phyloP scores from a whole-genome alignment of 2,329 filamentous ascomycete genomes.

The Penicillium brasilianum region DNA sequence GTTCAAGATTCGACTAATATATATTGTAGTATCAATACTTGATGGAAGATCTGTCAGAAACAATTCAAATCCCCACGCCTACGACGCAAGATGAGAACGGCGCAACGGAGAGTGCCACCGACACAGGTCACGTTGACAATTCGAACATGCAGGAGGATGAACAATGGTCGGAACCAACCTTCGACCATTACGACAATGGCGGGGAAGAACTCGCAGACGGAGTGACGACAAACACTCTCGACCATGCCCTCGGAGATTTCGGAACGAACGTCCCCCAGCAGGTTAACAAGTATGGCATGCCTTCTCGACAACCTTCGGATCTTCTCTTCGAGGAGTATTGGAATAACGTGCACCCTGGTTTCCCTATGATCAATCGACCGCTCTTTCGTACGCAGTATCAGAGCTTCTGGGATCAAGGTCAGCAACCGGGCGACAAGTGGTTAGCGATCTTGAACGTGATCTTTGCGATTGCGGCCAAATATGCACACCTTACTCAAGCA shows the following conservation, averaged over 20 bases:
- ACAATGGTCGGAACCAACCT: neutral
- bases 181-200: neutral
- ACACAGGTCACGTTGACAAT: neutral
- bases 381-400: conserved; percentile 4
- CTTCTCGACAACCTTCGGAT: neutral
- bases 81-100: neutral
- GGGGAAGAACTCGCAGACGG: neutral
- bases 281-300: conserved; percentile 3
- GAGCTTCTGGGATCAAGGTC: conserved; percentile 5
- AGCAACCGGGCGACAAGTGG: conserved; percentile 7
- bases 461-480: conserved; percentile 4
- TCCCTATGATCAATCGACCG: conserved; percentile 8
- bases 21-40: conserved; percentile 1
- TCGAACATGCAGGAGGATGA: neutral
- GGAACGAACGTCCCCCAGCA: neutral
- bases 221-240: neutral
- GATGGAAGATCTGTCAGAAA: neutral
- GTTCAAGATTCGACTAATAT: neutral
- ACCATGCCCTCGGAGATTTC: neutral
- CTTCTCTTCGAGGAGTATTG: conserved; percentile 3
- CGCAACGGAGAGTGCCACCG: too few relatives aligned
- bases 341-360: conserved; percentile 3
- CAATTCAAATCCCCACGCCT: neutral
- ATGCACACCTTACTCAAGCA: conserved; percentile 2
- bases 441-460: conserved; percentile 4